Evolutionary conservation across 352 stramenopile species (phyloP).

Genomic region (Phytopythium ostracodes): DNA sequence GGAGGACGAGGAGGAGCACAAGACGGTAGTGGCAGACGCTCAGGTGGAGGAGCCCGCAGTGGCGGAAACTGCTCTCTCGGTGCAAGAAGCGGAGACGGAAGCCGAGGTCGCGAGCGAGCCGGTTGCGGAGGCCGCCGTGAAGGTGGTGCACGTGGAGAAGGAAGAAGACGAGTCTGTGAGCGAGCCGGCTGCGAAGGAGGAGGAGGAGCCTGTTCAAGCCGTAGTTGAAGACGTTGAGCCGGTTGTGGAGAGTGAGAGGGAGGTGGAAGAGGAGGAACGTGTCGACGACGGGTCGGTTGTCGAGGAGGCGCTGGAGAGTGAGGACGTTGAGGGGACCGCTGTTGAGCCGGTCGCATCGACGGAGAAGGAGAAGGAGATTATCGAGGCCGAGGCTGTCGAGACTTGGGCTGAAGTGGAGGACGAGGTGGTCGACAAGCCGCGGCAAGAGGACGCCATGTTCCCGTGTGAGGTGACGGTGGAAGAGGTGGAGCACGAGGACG

Average conservation of each 20-base stretch:
- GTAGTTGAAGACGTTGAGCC: neutral
- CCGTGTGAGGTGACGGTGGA: neutral
- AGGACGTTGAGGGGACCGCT: neutral
- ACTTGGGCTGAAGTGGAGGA: neutral
- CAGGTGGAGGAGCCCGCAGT: neutral
- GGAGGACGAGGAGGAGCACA: neutral
- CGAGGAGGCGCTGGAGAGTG: neutral
- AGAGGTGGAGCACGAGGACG: neutral
- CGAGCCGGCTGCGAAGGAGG: neutral
- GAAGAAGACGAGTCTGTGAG: neutral
- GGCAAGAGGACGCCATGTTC: neutral
- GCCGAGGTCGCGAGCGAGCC: slow-evolving; percentile 5
- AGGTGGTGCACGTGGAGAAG: slow-evolving; percentile 6
- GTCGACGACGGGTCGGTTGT: neutral
- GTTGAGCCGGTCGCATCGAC: neutral
- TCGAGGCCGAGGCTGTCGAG: neutral
- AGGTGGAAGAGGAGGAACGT: neutral
- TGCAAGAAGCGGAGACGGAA: neutral
- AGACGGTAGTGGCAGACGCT: neutral
- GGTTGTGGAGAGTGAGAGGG: neutral
- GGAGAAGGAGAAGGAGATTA: neutral
- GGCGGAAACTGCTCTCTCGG: neutral
- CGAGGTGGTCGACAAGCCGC: neutral
- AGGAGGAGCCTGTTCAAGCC: too few relatives aligned
- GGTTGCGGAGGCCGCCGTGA: slow-evolving; percentile 13